Percentiles rank a stretch among this genome's conserved stretches.
phyloP scores from a whole-genome alignment of 495 filamentous ascomycete genomes.

The Hyaloscypha bicolor region DNA sequence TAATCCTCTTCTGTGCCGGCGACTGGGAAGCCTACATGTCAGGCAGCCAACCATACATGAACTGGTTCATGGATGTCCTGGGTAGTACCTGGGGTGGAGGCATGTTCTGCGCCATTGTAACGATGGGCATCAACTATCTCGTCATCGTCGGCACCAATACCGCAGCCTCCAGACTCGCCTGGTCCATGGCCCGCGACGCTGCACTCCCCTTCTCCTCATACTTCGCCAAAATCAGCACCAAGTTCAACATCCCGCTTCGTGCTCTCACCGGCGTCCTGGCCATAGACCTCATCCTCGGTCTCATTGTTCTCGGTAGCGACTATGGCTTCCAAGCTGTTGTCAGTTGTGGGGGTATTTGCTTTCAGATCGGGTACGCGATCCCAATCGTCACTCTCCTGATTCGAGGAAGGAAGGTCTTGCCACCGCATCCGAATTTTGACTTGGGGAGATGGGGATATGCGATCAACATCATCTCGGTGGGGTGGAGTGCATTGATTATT shows the following conservation, averaged over 20 bases:
- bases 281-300: conserved; percentile 2
- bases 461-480: conserved; percentile 3
- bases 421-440: conserved; percentile 7
- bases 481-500: neutral
- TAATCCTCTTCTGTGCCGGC: too few relatives aligned
- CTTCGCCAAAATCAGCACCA: conserved; percentile 5
- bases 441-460: conserved; percentile 6
- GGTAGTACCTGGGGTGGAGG: too few relatives aligned
- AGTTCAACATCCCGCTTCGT: conserved; percentile 3
- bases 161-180: conserved; percentile 2
- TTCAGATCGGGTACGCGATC: neutral
- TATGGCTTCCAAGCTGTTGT: neutral
- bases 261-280: neutral
- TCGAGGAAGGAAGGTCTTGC: neutral
- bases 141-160: conserved; percentile 3
- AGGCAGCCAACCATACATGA: too few relatives aligned
- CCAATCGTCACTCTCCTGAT: conserved; percentile 3
- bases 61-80: too few relatives aligned
- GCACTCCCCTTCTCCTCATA: conserved; percentile 6
- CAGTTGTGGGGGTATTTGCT: neutral
- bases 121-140: neutral
- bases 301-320: conserved; percentile 5
- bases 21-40: too few relatives aligned
- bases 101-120: neutral
- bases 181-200: conserved; percentile 7